Evolutionary conservation across 2,329 filamentous ascomycete genomes (phyloP).

Genomic region (Stachybotrys echinatus): DNA sequence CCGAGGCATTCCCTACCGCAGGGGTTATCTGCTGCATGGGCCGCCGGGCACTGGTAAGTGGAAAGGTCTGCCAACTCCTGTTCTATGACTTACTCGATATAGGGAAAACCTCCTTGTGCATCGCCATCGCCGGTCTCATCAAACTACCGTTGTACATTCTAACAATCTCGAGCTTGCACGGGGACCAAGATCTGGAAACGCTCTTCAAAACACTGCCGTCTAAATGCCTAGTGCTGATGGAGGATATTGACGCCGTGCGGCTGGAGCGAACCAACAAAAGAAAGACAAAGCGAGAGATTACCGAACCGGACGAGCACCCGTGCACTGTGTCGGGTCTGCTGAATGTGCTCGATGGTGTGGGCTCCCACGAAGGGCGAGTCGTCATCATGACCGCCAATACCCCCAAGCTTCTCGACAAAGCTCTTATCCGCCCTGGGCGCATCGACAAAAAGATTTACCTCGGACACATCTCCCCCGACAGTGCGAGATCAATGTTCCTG

Average conservation of each 20-base stretch:
- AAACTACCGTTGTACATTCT: conserved; percentile 1
- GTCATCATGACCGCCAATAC: conserved; percentile 70
- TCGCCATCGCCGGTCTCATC: background rate
- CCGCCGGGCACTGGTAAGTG: conserved; percentile 14
- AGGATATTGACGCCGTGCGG: conserved; percentile 6
- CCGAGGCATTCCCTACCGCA: conserved; percentile 12
- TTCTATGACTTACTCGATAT: background rate
- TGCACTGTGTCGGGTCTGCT: conserved; percentile 55
- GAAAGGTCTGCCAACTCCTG: background rate
- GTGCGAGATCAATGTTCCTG: background rate
- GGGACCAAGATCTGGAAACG: conserved; percentile 1
- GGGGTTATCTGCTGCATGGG: conserved; percentile 13
- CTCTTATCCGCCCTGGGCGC: conserved; percentile 56
- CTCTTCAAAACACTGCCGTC: background rate
- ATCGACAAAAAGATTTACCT: conserved; percentile 51
- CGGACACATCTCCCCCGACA: background rate
- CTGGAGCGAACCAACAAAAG: background rate
- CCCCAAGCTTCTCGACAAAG: conserved; percentile 54
- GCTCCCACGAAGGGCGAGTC: conserved; percentile 60
- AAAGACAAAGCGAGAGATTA: conserved; percentile 1
- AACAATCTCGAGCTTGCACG: background rate
- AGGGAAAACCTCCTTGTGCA: conserved; percentile 1
- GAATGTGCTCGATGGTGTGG: conserved; percentile 64
- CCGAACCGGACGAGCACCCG: conserved; percentile 5
- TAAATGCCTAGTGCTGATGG: conserved; percentile 3